Conservation (phyloP, 2,329 filamentous ascomycete genomes). For the Aaosphaeria pasadenensis region DNA sequence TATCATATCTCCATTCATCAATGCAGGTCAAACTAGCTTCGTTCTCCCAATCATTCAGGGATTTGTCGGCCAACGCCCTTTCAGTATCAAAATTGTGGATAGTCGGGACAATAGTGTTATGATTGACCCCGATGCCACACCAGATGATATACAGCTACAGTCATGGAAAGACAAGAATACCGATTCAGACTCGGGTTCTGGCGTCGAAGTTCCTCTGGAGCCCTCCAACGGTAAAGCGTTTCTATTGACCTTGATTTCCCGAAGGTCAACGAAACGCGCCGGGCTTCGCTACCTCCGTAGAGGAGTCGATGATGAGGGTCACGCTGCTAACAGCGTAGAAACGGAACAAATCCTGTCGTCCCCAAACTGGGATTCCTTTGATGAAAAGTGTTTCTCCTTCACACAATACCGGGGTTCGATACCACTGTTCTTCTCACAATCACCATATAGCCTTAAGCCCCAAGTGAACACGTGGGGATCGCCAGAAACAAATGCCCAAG, state of each 20-base stretch:
- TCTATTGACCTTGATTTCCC: slow-evolving; percentile 86
- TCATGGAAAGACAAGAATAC: slow-evolving; percentile 27
- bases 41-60: slow-evolving; percentile 86
- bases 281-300: slow-evolving; percentile 87
- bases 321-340: slow-evolving; percentile 87
- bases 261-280: slow-evolving; percentile 79
- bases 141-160: slow-evolving; percentile 35
- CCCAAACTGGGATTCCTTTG: slow-evolving; percentile 59
- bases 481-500: slow-evolving; percentile 70
- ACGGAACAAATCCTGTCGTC: slow-evolving; percentile 89
- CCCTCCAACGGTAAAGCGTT: slow-evolving; percentile 51
- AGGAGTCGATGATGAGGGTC: slow-evolving; percentile 85
- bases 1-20: slow-evolving; percentile 70
- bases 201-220: slow-evolving; percentile 24
- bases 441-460: slow-evolving; percentile 89
- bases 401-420: slow-evolving; percentile 88
- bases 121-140: slow-evolving; percentile 30
- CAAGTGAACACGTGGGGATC: slow-evolving; percentile 80
- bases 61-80: slow-evolving; percentile 83
- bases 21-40: slow-evolving; percentile 67
- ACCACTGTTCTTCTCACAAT: slow-evolving; percentile 92
- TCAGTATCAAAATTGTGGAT: slow-evolving; percentile 62
- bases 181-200: slow-evolving; percentile 10
- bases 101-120: slow-evolving; percentile 27
- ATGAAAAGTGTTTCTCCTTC: slow-evolving; percentile 71